Base-by-base conservation (phyloP, 2,329 filamentous ascomycete species). In the Claviceps arundinis region DNA sequence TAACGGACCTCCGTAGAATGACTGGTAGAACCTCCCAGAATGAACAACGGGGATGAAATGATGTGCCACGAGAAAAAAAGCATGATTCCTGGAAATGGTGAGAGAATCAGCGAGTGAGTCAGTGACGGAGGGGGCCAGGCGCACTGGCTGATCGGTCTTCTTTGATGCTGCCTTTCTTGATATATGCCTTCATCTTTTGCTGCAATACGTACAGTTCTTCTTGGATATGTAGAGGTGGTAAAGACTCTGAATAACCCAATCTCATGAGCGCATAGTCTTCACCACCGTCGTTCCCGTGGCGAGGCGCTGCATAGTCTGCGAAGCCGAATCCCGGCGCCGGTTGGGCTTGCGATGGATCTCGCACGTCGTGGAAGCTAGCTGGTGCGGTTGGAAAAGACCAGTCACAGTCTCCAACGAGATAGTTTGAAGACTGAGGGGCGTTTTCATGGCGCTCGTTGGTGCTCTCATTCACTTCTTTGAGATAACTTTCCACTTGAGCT, bases 401-500 rank as follows among this genome's bases (percentile, higher is more conserved):
- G 52, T 57, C 53, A 41, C 48, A 47, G 42, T 50, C 47, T 5
- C 26, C 34, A 24, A 55, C 45, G 5, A 24, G 22, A 16, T 51
- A 51, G 30, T 56, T 46, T 24, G 52, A 37, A 11, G 51, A 41
- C 13, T 47, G 54, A 13, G 49, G 51, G 38, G 14, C 26, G 37
- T 47, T 30, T 26, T 47, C 51, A 16, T 47, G 52, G n/a, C 42
- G 44, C 3, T 55, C 55, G 5, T 56, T 53, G 48, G 46, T 56
- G 42, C 55, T 59, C 50, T 66, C 71, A 51, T 77, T 75, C 56
- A 82, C 82, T 54, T 77, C 84, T 66, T 83, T 88, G 55, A 89
- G 75, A 57, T 89, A 76, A 46, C 78, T 88, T 69, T 93, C 90
- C 40, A 91, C 88, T 70, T 95, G 86, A 54, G 83, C 85, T 89